A percentile compares a stretch with the other conserved stretches of the same genome.
These are phyloP conservation scores for Hyphopichia buzzinii DNA, from an alignment of 1,139 yeast species.

Conservation along the genomic window DNA sequence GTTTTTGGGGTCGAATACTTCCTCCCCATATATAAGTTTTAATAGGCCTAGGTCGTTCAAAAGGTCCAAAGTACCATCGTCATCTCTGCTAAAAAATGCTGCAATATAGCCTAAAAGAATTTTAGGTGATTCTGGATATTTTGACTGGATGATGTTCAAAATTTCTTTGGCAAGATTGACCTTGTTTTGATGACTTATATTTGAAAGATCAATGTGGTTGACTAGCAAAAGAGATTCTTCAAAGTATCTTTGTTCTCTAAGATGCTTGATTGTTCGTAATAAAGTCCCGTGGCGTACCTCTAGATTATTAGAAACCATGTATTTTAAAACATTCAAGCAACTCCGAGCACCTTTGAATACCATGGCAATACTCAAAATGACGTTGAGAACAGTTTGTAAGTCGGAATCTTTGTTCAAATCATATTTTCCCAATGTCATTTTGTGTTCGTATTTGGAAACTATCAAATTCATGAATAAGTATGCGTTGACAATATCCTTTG, in stretches of 20 bases:
- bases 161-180: constrained; percentile 27
- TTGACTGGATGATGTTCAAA: constrained; percentile 27
- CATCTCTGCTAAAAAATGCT: constrained; percentile 21
- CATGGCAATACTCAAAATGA: constrained; percentile 34
- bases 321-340: constrained; percentile 32
- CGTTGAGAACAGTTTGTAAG: constrained; percentile 26
- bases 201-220: constrained; percentile 28
- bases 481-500: constrained; percentile 30
- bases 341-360: constrained; percentile 35
- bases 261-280: constrained; percentile 24
- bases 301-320: constrained; percentile 30
- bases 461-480: constrained; percentile 34
- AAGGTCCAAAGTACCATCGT: constrained; percentile 15
- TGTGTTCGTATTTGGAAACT: constrained; percentile 36
- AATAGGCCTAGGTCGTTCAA: constrained; percentile 27
- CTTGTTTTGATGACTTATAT: constrained; percentile 17
- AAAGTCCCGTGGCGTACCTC: constrained; percentile 25
- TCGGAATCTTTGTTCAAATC: constrained; percentile 9
- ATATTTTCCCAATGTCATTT: constrained; percentile 7
- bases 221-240: constrained; percentile 38
- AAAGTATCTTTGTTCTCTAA: constrained; percentile 27
- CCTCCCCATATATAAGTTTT: constrained; percentile 2
- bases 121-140: constrained; percentile 33
- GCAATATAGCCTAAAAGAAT: constrained; percentile 39
- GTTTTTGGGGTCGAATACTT: background rate